Conservation (phyloP, 75 land plant genomes). For the Gnetum montanum region DNA sequence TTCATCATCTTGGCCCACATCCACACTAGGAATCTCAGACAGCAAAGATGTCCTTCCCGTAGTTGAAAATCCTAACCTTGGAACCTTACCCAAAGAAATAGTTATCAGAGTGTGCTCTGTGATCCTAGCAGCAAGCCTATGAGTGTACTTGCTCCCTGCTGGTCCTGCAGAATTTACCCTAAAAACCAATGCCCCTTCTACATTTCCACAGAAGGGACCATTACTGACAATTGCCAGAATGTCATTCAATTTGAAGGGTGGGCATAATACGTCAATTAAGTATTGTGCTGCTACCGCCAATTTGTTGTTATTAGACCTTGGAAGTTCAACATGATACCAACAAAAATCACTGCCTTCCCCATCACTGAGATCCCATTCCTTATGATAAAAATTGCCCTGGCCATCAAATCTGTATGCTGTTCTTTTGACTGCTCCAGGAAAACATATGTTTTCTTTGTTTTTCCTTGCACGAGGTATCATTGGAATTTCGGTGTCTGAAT, state of each 20-base stretch:
- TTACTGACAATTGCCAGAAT: slow-evolving; percentile 71
- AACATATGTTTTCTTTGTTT: slow-evolving; percentile 6
- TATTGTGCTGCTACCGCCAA: slow-evolving; percentile 70
- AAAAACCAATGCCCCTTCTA: slow-evolving; percentile 78
- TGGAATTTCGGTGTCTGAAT: slow-evolving; percentile 13
- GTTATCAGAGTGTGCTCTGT: slow-evolving; percentile 70
- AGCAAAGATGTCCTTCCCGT: slow-evolving; percentile 38
- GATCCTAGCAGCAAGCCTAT: slow-evolving; percentile 68
- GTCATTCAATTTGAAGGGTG: slow-evolving; percentile 88
- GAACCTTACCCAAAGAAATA: slow-evolving; percentile 73
- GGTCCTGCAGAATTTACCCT: slow-evolving; percentile 85
- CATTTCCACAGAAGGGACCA: slow-evolving; percentile 79
- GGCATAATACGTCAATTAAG: slow-evolving; percentile 78
- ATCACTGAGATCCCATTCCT: slow-evolving; percentile 60
- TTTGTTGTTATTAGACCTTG: slow-evolving; percentile 44
- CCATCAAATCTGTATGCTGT: slow-evolving; percentile 83
- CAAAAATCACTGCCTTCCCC: slow-evolving; percentile 42
- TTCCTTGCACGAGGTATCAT: neutral
- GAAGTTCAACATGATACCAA: slow-evolving; percentile 94
- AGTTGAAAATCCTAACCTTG: slow-evolving; percentile 63
- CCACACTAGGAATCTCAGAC: slow-evolving; percentile 64
- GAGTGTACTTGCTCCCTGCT: slow-evolving; percentile 56
- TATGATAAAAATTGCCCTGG: slow-evolving; percentile 43
- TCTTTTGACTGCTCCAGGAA: slow-evolving; percentile 52
- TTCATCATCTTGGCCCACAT: too few relatives aligned